phyloP scores from a whole-genome alignment of 2,329 filamentous ascomycete species.

The Diaporthe sp. region DNA sequence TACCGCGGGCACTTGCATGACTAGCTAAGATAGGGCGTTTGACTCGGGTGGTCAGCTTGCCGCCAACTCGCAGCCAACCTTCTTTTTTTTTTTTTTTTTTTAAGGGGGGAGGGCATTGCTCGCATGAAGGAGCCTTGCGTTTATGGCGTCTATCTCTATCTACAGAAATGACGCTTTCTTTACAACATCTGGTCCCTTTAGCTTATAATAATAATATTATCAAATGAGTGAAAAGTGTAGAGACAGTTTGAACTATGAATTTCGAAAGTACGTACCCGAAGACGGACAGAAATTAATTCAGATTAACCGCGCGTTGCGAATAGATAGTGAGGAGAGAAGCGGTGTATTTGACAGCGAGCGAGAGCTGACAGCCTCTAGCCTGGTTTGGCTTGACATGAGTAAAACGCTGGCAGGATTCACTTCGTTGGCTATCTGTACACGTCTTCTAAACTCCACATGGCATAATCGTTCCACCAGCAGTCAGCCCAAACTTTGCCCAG shows the following conservation, averaged over 20 bases:
- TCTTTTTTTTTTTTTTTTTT: not conserved
- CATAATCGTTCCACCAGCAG: not conserved
- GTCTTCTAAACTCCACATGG: slow-evolving; percentile 1
- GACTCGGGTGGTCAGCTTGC: not conserved
- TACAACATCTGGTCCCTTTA: not conserved
- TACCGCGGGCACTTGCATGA: not conserved
- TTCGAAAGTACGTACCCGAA: not conserved
- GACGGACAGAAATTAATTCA: not conserved
- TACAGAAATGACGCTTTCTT: not conserved
- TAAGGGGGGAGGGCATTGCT: not conserved
- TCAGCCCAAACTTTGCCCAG: not conserved
- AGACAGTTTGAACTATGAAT: no score
- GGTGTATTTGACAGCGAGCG: not conserved
- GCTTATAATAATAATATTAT: not conserved
- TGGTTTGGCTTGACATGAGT: not conserved
- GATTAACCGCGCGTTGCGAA: not conserved
- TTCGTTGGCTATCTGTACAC: slow-evolving; percentile 1
- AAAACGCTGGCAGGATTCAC: not conserved
- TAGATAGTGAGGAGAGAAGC: not conserved
- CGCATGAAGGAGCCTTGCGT: not conserved
- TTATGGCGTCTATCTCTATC: not conserved
- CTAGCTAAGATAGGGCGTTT: not conserved
- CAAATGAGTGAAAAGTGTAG: not conserved
- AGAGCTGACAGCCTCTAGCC: not conserved
- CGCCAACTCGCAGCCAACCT: not conserved